phyloP scores from a whole-genome alignment of 2,329 filamentous ascomycete species.

The Apiospora pterosperma region DNA sequence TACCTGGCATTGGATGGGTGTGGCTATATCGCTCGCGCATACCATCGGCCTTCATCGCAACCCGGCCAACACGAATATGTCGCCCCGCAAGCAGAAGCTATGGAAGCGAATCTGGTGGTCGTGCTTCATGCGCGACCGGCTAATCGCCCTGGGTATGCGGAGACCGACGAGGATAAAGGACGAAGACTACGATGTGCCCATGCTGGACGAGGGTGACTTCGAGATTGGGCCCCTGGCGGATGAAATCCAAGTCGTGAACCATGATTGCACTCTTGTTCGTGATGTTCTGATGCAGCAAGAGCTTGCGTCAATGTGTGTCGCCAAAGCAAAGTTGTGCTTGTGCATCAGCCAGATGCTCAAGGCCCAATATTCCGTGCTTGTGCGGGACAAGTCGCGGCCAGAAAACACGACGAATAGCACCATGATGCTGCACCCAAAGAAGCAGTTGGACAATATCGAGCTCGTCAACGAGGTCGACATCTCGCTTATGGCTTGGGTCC shows the following conservation, averaged over 20 bases:
- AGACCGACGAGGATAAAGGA: conserved; percentile 89
- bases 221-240: conserved; percentile 69
- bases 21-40: conserved; percentile 87
- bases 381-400: conserved; percentile 75
- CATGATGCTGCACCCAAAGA: conserved; percentile 91
- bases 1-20: conserved; percentile 98
- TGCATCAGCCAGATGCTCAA: conserved; percentile 87
- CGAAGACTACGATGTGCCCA: conserved; percentile 89
- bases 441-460: conserved; percentile 75
- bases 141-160: conserved; percentile 91
- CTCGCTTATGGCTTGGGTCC: conserved; percentile 75
- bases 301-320: conserved; percentile 83
- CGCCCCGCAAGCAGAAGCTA: conserved; percentile 68
- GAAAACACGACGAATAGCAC: conserved; percentile 72
- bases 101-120: conserved; percentile 99
- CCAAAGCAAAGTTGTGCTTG: conserved; percentile 85
- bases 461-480: conserved; percentile 76
- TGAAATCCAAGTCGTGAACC: conserved; percentile 63
- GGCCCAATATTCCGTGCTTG: conserved; percentile 87
- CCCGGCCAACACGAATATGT: conserved; percentile 72
- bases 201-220: conserved; percentile 82
- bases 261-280: conserved; percentile 67
- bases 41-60: conserved; percentile 92
- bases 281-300: conserved; percentile 72
- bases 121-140: conserved; percentile 89